Evolutionary conservation across 768 basidiomycete genomes (phyloP), one percentile per base, ranked within the genome.

Genomic region (Agaricus blazei): DNA sequence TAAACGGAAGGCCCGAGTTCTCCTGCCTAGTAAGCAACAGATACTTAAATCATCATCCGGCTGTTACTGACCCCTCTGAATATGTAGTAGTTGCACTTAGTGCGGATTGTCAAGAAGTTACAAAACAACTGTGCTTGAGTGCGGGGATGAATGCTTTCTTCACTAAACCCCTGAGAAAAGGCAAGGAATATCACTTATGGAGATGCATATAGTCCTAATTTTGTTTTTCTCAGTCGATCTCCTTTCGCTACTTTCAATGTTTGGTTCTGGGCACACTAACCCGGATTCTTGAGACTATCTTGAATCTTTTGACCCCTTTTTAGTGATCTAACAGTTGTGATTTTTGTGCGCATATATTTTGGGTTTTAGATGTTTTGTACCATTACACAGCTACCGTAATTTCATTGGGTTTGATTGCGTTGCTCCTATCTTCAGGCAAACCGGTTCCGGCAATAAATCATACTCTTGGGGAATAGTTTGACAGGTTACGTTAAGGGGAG

Each of bases 71-170:
- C 23, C 52, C 38, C 31, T 43, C 34, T 23, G 48, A 43, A 19
- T 57, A 19, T 19, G 14, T 42, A 88, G 86, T 90, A 51, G 78
- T 87, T 37, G 87, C 86, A 2, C 68, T 90, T 49, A 87, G 85
- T 62, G 87, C 87, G 2, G 87, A 90, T 66, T 86, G 84, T 60
- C 86, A 89, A 67, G 85, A 87, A 49, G 86, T 85, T 3, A 87
- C 87, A 1, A 87, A 87, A 62, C 79, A 83, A 63, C 74, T 88
- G 9, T 90, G 87, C 61, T 67, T 88, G n/a, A 87, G 84, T 59
- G 84, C 85, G 3, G 88, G 88, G 9, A 90, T 90, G 88, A 87
- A 88, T 62, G 73, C 76, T 3, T 90, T 88, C 66, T 79, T 88
- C 60, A 86, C 81, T 63, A 90, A 90, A 68, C 88, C 88, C 11